Evolutionary conservation across 1,139 yeast genomes (phyloP).

Genomic region (Tardiomyces digboiensis): DNA sequence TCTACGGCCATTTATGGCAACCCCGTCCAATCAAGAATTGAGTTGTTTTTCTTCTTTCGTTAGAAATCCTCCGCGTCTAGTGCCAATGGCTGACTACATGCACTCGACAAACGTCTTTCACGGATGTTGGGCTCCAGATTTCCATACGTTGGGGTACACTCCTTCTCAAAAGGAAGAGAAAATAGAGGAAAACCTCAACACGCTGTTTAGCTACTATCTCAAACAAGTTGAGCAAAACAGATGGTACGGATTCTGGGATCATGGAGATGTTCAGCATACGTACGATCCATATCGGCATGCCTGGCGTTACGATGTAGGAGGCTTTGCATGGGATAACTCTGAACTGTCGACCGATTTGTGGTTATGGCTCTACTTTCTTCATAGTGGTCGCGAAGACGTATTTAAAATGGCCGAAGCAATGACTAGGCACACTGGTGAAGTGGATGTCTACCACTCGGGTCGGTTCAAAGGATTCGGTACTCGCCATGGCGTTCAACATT

Average conservation of each 20-base stretch:
- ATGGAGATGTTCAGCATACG: constrained; percentile 12
- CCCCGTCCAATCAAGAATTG: constrained; percentile 5
- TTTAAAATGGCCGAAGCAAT: constrained; percentile 7
- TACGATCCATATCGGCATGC: constrained; percentile 6
- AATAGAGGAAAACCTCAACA: constrained; percentile 6
- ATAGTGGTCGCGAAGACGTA: constrained; percentile 3
- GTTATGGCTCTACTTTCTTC: constrained; percentile 6
- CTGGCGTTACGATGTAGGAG: constrained; percentile 12
- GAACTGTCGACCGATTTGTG: constrained; percentile 6
- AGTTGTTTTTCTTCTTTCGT: background rate
- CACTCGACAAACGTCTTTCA: constrained; percentile 4
- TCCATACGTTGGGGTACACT: constrained; percentile 1
- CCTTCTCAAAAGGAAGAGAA: constrained; percentile 3
- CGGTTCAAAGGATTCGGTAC: constrained; percentile 6
- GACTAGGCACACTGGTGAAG: constrained; percentile 9
- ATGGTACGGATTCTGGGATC: constrained; percentile 13
- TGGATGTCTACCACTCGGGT: constrained; percentile 5
- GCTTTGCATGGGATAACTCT: constrained; percentile 12
- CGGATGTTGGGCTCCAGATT: constrained; percentile 7
- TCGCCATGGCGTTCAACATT: constrained; percentile 14
- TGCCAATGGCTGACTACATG: constrained; percentile 5
- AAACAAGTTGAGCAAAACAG: constrained; percentile 8
- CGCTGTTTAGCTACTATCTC: constrained; percentile 5
- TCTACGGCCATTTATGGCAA: constrained; percentile 3
- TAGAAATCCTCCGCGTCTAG: background rate